phyloP scores from a whole-genome alignment of 441 rosid genomes.

The Euphorbia neoarborescens region DNA sequence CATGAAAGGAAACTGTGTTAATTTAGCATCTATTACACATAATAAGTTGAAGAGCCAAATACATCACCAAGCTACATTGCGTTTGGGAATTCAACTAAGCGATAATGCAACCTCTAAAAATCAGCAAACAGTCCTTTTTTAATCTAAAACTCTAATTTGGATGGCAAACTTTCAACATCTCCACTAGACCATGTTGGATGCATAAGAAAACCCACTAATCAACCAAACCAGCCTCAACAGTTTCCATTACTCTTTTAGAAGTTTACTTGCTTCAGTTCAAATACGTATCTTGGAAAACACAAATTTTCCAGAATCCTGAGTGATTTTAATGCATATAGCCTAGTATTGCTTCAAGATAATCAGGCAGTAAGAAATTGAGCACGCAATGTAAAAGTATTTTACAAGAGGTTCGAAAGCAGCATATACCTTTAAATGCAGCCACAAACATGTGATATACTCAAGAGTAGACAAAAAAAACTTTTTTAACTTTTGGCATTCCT shows the following conservation, averaged over 20 bases:
- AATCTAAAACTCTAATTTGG: background rate
- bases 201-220: background rate
- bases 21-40: background rate
- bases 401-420: background rate
- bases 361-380: background rate
- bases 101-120: background rate
- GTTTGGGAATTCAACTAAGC: background rate
- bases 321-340: too few relatives aligned
- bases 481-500: background rate
- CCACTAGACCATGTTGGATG: background rate
- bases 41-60: background rate
- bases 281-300: too few relatives aligned
- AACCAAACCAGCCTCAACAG: background rate
- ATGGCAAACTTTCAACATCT: background rate
- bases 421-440: background rate
- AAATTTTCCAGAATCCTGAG: too few relatives aligned
- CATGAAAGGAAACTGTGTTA: background rate
- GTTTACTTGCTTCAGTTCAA: background rate
- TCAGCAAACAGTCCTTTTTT: background rate
- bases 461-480: background rate
- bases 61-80: background rate
- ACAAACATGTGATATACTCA: background rate
- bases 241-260: background rate
- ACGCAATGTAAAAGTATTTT: background rate
- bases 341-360: background rate